These are phyloP conservation scores for Eimeria acervulina DNA, from an alignment of 169 alveolate genomes.

Conservation along the genomic window DNA sequence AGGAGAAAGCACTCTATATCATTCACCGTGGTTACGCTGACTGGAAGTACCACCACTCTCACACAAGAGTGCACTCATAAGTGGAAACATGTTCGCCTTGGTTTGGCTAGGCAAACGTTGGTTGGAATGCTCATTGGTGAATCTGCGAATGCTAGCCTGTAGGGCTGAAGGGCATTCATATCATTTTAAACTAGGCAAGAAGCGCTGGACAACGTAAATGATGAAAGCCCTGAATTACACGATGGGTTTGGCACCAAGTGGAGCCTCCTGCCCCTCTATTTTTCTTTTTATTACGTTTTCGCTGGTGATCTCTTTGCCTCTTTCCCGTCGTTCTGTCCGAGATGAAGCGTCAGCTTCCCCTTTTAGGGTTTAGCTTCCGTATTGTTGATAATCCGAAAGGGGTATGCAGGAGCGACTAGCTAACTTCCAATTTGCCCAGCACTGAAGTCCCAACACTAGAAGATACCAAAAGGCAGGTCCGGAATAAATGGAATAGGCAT, in stretches of 20 bases:
- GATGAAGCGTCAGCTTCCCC: background rate
- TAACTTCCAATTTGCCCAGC: no score
- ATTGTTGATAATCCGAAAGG: no score
- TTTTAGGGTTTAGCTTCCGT: no score
- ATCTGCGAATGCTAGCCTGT: background rate
- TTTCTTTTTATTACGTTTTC: no score
- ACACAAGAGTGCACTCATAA: background rate
- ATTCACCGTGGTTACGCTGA: background rate
- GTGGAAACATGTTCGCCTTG: background rate
- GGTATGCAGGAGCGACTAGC: no score
- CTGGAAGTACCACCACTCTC: background rate
- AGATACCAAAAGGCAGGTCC: background rate
- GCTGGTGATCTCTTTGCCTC: background rate
- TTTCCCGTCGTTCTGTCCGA: background rate
- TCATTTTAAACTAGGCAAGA: background rate
- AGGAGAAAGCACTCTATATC: background rate
- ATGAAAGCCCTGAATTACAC: no score
- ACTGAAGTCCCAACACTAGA: no score
- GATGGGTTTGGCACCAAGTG: background rate
- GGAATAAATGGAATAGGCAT: background rate
- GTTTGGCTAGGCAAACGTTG: background rate
- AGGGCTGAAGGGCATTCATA: background rate
- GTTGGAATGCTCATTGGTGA: background rate
- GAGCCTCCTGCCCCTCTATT: no score
- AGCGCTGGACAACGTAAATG: background rate